Percentiles rank a stretch among this genome's conserved stretches.
phyloP scores from a whole-genome alignment of 1,284 basidiomycete species.

The Marasmius fiardii region DNA sequence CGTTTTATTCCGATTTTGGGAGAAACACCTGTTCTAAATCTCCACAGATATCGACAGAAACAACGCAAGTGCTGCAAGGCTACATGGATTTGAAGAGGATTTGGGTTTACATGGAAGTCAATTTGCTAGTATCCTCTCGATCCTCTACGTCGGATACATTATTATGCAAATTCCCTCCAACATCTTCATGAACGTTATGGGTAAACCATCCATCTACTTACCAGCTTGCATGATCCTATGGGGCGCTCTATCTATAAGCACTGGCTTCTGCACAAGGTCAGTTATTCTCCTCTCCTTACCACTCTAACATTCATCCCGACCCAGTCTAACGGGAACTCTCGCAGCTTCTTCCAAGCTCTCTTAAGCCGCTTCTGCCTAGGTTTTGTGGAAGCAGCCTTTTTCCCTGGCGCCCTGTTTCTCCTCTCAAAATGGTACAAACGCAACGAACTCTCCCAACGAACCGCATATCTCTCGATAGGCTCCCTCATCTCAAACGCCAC shows the following conservation, averaged over 20 bases:
- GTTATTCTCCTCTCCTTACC: conserved; percentile 15
- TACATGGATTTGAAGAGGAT: conserved; percentile 71
- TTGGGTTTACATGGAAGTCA: conserved; percentile 59
- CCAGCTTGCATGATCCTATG: conserved; percentile 70
- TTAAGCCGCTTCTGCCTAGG: conserved; percentile 77
- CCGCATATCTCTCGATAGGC: conserved; percentile 70
- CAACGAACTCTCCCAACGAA: conserved; percentile 67
- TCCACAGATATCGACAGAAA: conserved; percentile 59
- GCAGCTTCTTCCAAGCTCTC: conserved; percentile 70
- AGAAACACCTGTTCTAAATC: neutral
- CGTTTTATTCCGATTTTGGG: neutral
- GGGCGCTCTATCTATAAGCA: conserved; percentile 65
- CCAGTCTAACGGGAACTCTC: too few relatives aligned
- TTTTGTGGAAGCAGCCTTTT: conserved; percentile 72
- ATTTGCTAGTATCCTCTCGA: conserved; percentile 69
- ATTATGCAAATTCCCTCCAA: conserved; percentile 80
- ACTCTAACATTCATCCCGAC: too few relatives aligned
- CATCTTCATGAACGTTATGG: conserved; percentile 70
- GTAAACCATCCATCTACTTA: conserved; percentile 72
- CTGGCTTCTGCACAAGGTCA: conserved; percentile 57
- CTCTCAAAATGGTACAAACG: conserved; percentile 74
- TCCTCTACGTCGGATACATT: conserved; percentile 79
- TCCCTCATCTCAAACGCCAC: conserved; percentile 81
- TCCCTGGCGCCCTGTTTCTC: conserved; percentile 68
- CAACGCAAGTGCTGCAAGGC: conserved; percentile 64